Evolutionary conservation across 257 asterid species (phyloP).

Genomic region (Datura wrightii): DNA sequence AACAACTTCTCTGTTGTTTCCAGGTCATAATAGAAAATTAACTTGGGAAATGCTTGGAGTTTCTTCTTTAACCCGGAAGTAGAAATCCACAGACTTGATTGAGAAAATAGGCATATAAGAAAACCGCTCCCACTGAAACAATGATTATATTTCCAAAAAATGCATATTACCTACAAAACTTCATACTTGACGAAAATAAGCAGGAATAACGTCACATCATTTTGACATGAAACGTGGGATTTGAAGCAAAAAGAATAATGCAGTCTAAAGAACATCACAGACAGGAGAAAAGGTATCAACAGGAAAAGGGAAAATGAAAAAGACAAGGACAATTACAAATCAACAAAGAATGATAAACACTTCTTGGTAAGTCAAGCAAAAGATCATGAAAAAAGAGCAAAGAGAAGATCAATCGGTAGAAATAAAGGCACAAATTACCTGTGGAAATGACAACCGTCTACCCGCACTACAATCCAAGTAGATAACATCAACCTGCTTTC

Average conservation of each 20-base stretch:
- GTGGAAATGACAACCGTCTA: slow-evolving; percentile 97
- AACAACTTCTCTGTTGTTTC: background rate
- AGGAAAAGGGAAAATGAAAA: background rate
- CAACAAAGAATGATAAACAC: background rate
- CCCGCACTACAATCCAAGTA: slow-evolving; percentile 79
- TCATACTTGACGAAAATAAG: background rate
- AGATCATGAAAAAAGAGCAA: background rate
- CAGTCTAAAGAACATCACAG: slow-evolving; percentile 18
- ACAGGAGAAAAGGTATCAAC: slow-evolving; percentile 21
- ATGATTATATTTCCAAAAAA: background rate
- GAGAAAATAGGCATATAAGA: slow-evolving; percentile 20
- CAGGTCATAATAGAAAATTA: background rate
- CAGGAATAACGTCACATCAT: background rate
- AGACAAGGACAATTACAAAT: background rate
- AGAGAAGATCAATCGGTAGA: background rate
- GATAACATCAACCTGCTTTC: slow-evolving; percentile 65
- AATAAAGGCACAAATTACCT: slow-evolving; percentile 51
- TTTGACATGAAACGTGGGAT: slow-evolving; percentile 6
- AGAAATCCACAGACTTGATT: background rate
- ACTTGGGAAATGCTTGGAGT: background rate
- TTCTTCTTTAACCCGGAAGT: background rate
- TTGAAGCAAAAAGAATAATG: slow-evolving; percentile 8
- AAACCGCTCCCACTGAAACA: background rate
- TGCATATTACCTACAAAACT: background rate
- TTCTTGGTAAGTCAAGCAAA: slow-evolving; percentile 18